A percentile compares a stretch with the other conserved stretches of the same genome.
phyloP scores from a whole-genome alignment of 2,329 filamentous ascomycete species.

The Fusarium avenaceum region DNA sequence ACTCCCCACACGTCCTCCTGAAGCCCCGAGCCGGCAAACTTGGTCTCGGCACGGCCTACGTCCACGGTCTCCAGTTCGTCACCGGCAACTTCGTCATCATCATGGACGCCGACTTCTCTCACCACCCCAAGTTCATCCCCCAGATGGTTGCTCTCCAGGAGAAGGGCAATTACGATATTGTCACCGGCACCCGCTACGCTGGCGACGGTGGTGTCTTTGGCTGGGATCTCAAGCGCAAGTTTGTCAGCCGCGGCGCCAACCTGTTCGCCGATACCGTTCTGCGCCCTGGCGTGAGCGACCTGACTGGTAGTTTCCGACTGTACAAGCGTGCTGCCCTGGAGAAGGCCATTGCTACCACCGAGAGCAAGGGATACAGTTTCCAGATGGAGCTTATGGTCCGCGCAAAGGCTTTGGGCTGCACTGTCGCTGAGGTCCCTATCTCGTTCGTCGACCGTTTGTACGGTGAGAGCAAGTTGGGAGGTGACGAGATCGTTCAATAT shows the following conservation, averaged over 20 bases:
- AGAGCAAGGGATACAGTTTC: slow-evolving; percentile 98
- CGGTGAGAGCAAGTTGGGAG: slow-evolving; percentile 94
- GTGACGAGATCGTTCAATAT: slow-evolving; percentile 96
- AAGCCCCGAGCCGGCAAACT: slow-evolving; percentile 94
- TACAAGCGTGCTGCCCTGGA: slow-evolving; percentile 93
- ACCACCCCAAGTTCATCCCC: slow-evolving; percentile 99
- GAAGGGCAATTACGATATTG: slow-evolving; percentile 88
- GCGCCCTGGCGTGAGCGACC: slow-evolving; percentile 91
- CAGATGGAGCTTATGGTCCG: slow-evolving; percentile 99
- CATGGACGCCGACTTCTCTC: slow-evolving; percentile 99
- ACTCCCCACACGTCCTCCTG: slow-evolving; percentile 83
- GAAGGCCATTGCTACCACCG: slow-evolving; percentile 89
- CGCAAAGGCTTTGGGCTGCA: slow-evolving; percentile 95
- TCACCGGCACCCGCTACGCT: slow-evolving; percentile 95
- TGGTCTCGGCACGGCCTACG: slow-evolving; percentile 95
- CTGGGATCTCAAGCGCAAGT: slow-evolving; percentile 93
- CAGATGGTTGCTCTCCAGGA: slow-evolving; percentile 89
- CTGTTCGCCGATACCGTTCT: slow-evolving; percentile 95
- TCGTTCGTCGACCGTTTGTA: slow-evolving; percentile 96
- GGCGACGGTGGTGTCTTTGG: slow-evolving; percentile 91
- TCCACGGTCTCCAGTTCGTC: slow-evolving; percentile 90
- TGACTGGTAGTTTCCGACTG: slow-evolving; percentile 93
- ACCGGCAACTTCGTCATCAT: slow-evolving; percentile 98
- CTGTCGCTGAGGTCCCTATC: slow-evolving; percentile 95
- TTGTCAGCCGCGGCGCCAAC: slow-evolving; percentile 89